Conservation (phyloP, 1,284 basidiomycete genomes). For the Cryptococcus neoformans region DNA sequence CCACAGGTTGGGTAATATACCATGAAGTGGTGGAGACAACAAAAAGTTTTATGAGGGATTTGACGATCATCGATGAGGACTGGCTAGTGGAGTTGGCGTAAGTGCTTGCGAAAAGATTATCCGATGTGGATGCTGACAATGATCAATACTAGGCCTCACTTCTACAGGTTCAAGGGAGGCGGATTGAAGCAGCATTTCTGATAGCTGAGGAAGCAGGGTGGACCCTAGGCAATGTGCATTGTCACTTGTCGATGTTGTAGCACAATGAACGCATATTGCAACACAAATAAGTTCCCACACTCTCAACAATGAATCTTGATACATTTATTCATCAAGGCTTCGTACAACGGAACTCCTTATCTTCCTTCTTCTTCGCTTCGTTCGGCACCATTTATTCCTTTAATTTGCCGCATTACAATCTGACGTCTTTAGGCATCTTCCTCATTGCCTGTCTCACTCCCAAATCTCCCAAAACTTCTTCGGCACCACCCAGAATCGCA, state of each 20-base stretch:
- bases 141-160: conserved; percentile 36
- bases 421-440: conserved; percentile 47
- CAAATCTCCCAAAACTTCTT: conserved; percentile 54
- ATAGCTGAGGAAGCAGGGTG: neutral
- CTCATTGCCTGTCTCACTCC: conserved; percentile 54
- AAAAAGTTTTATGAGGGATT: conserved; percentile 63
- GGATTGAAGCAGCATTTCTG: conserved; percentile 41
- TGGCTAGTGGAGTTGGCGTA: conserved; percentile 55
- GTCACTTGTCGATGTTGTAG: too few relatives aligned
- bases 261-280: too few relatives aligned
- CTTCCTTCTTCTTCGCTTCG: neutral
- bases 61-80: conserved; percentile 55
- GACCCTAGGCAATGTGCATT: too few relatives aligned
- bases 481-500: conserved; percentile 58
- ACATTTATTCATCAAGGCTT: too few relatives aligned
- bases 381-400: neutral
- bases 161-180: conserved; percentile 45
- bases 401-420: conserved; percentile 20
- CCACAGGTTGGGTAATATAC: conserved; percentile 88
- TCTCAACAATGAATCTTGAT: too few relatives aligned
- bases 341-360: neutral
- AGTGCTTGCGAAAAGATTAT: conserved; percentile 12
- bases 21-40: conserved; percentile 96
- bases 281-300: too few relatives aligned
- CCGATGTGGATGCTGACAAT: neutral